These are phyloP conservation scores for Polyporus arcularius DNA, from an alignment of 768 basidiomycete species.

Conservation along the genomic window DNA sequence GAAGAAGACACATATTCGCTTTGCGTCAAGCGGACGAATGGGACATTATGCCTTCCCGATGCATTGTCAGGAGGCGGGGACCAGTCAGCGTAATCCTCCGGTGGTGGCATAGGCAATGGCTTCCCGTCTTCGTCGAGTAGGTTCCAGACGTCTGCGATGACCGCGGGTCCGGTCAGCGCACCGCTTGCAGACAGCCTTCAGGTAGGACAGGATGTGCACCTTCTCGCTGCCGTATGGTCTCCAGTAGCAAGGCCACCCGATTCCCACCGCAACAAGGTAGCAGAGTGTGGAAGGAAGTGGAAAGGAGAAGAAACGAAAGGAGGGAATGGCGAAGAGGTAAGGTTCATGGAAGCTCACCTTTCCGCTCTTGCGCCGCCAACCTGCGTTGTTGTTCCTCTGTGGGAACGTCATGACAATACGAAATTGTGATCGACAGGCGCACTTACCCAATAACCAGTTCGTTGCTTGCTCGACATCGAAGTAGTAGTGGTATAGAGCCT, in stretches of 20 bases:
- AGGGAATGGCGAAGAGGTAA: constrained; percentile 25
- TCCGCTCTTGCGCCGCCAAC: constrained; percentile 66
- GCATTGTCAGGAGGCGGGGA: constrained; percentile 7
- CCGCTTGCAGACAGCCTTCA: background rate
- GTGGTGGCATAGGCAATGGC: constrained; percentile 27
- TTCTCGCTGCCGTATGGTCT: constrained; percentile 22
- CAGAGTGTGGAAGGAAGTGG: background rate
- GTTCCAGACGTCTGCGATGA: background rate
- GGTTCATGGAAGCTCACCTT: constrained; percentile 70
- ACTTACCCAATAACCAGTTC: constrained; percentile 72
- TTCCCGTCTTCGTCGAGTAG: constrained; percentile 19
- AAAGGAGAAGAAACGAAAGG: constrained; percentile 14
- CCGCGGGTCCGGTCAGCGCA: background rate
- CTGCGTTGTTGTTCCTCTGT: constrained; percentile 72
- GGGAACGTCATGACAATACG: background rate
- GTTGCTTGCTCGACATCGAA: constrained; percentile 83
- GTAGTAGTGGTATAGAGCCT: constrained; percentile 83
- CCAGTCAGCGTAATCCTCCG: constrained; percentile 15
- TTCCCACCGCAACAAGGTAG: constrained; percentile 1
- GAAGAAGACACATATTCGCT: constrained; percentile 20
- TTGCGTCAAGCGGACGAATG: constrained; percentile 21
- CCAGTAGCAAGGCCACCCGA: constrained; percentile 12
- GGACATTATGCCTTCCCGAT: constrained; percentile 24
- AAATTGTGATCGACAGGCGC: background rate
- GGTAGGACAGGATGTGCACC: constrained; percentile 27